These are phyloP conservation scores for Anisodus acutangulus DNA, from an alignment of 257 asterid species.

Conservation along the genomic window DNA sequence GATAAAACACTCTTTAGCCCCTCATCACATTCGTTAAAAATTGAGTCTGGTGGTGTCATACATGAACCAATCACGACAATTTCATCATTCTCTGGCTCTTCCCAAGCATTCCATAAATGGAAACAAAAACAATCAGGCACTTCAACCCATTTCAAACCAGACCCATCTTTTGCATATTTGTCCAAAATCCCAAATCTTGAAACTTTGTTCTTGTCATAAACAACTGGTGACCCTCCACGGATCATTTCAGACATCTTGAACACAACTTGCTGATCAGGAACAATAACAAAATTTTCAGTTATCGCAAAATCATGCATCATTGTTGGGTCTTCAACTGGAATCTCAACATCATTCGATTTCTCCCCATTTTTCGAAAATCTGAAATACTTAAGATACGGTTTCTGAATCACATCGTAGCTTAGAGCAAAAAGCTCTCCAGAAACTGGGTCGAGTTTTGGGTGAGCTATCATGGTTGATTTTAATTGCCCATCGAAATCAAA, in stretches of 20 bases:
- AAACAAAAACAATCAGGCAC: conserved; percentile 94
- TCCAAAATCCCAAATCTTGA: conserved; percentile 78
- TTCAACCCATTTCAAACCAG: conserved; percentile 65
- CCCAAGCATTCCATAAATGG: conserved; percentile 99
- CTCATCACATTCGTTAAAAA: conserved; percentile 92
- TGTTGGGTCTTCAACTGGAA: conserved; percentile 84
- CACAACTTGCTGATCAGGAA: conserved; percentile 97
- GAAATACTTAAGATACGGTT: conserved; percentile 85
- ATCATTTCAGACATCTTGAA: conserved; percentile 93
- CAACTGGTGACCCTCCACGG: conserved; percentile 93
- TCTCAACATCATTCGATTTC: conserved; percentile 78
- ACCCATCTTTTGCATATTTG: conserved; percentile 57
- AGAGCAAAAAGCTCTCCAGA: conserved; percentile 89
- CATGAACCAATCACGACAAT: conserved; percentile 93
- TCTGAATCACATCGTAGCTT: conserved; percentile 87
- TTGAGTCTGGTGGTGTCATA: conserved; percentile 99
- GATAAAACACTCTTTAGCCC: conserved; percentile 77
- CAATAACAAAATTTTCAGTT: conserved; percentile 73
- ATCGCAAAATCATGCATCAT: conserved; percentile 99
- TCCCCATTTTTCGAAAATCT: conserved; percentile 60
- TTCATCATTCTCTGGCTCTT: conserved; percentile 77
- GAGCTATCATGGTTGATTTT: conserved; percentile 91
- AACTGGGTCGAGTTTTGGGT: conserved; percentile 87
- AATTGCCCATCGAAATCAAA: conserved; percentile 61
- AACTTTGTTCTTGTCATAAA: conserved; percentile 63